A percentile compares a stretch with the other conserved stretches of the same genome.
Evolutionary conservation across 768 basidiomycete genomes (phyloP).

Genomic region (Amanita exitialis): DNA sequence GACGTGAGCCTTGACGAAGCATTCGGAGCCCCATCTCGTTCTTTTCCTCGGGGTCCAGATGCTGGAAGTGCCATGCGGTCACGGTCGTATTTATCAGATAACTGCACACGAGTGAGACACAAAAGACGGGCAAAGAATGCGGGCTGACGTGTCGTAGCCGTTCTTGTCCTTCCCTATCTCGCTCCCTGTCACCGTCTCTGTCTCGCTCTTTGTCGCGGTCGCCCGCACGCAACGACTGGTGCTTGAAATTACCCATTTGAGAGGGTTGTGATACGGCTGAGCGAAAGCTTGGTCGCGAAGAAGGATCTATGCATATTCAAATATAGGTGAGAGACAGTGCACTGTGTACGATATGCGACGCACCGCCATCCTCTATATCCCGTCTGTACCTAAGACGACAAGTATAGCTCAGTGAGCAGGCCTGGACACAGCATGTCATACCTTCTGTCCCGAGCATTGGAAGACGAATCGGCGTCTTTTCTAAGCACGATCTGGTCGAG

Average conservation of each 20-base stretch:
- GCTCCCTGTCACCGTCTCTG: conserved; percentile 38
- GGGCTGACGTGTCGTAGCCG: conserved; percentile 60
- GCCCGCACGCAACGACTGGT: conserved; percentile 65
- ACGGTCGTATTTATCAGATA: conserved; percentile 83
- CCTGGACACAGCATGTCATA: conserved; percentile 18
- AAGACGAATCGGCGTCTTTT: conserved; percentile 57
- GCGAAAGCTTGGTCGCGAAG: conserved; percentile 59
- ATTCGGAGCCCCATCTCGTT: conserved; percentile 60
- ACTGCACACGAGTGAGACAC: conserved; percentile 27
- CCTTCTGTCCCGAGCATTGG: conserved; percentile 61
- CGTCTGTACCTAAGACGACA: conserved; percentile 44
- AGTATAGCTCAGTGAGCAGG: conserved; percentile 9
- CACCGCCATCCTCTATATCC: conserved; percentile 69
- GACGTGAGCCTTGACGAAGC: conserved; percentile 31
- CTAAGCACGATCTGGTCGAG: conserved; percentile 56
- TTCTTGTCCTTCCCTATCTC: conserved; percentile 70
- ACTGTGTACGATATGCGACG: conserved; percentile 7
- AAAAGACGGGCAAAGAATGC: conserved; percentile 4
- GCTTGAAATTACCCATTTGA: conserved; percentile 91
- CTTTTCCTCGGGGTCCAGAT: conserved; percentile 45
- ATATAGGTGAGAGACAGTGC: conserved; percentile 6
- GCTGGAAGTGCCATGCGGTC: conserved; percentile 57
- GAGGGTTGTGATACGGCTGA: conserved; percentile 71
- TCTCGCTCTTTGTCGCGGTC: conserved; percentile 40
- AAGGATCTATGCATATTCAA: conserved; percentile 27